Percentiles rank a stretch among this genome's conserved stretches.
Evolutionary conservation across 139 green algal genomes (phyloP).

Genomic region (Astrephomene gubernaculifera): DNA sequence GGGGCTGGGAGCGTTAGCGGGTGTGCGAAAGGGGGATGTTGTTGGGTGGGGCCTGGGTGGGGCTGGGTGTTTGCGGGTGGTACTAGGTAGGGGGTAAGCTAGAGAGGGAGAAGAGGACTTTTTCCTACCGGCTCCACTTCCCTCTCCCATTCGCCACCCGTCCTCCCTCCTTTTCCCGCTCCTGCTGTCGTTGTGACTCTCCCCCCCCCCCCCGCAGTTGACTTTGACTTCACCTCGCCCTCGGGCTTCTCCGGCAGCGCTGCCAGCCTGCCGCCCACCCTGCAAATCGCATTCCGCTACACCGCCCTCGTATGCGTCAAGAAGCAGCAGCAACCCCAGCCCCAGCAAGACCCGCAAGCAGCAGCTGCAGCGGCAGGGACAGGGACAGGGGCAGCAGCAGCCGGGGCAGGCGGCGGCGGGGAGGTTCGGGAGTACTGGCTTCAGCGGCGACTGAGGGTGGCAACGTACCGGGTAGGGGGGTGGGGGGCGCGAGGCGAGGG

Average conservation of each 20-base stretch:
- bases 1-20: background rate
- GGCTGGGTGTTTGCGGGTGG: too few relatives aligned
- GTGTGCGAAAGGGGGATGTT: background rate
- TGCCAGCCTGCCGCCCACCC: constrained; percentile 7
- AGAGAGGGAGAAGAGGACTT: background rate
- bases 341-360: background rate
- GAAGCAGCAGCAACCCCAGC: too few relatives aligned
- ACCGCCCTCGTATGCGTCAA: constrained; percentile 47
- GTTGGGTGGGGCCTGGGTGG: too few relatives aligned
- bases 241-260: constrained; percentile 5
- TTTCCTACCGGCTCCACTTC: background rate
- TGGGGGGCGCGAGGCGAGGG: background rate
- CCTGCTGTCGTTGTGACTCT: background rate
- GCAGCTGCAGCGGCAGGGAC: background rate
- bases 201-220: background rate
- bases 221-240: constrained; percentile 48
- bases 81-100: too few relatives aligned
- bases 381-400: background rate
- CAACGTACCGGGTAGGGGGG: constrained; percentile 58
- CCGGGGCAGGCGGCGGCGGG: background rate
- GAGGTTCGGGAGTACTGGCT: constrained; percentile 51
- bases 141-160: background rate
- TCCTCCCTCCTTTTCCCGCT: too few relatives aligned
- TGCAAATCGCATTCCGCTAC: constrained; percentile 86
- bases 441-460: constrained; percentile 70